Evolutionary conservation across 169 alveolate genomes (phyloP).

Genomic region (Babesia bigemina): DNA sequence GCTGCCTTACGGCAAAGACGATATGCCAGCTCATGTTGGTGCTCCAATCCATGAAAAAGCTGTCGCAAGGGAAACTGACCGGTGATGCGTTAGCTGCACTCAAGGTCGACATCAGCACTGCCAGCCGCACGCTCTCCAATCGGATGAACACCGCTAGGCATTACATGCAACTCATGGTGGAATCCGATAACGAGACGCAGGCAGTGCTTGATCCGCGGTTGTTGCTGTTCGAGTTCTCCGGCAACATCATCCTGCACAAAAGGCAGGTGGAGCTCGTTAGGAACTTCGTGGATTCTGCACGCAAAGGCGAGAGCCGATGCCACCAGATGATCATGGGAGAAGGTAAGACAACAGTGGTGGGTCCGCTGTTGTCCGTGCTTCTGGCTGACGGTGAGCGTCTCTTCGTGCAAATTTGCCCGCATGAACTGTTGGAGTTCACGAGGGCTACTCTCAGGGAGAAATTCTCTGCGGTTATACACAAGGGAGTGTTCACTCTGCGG

Average conservation of each 20-base stretch:
- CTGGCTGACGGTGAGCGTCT: constrained; percentile 79
- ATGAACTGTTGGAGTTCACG: constrained; percentile 86
- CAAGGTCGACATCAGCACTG: constrained; percentile 47
- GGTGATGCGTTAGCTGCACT: constrained; percentile 29
- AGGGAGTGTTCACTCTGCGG: constrained; percentile 80
- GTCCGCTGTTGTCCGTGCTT: constrained; percentile 82
- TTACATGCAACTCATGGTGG: constrained; percentile 30
- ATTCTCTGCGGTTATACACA: constrained; percentile 82
- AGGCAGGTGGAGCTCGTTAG: constrained; percentile 85
- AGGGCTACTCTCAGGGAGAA: constrained; percentile 82
- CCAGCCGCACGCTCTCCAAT: constrained; percentile 36
- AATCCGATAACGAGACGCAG: constrained; percentile 8
- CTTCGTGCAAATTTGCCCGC: constrained; percentile 81
- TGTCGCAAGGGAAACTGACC: constrained; percentile 25
- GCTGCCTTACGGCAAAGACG: constrained; percentile 55
- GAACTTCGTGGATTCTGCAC: constrained; percentile 73
- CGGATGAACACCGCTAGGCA: constrained; percentile 53
- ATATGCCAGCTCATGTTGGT: constrained; percentile 54
- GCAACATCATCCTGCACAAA: constrained; percentile 83
- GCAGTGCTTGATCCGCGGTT: constrained; percentile 84
- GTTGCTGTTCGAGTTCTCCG: constrained; percentile 88
- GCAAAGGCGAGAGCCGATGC: constrained; percentile 81
- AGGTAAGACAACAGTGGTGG: constrained; percentile 91
- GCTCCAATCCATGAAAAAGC: constrained; percentile 48
- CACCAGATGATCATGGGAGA: constrained; percentile 95